phyloP scores from a whole-genome alignment of 208 protist genomes.

The Crithidia thermophila region DNA sequence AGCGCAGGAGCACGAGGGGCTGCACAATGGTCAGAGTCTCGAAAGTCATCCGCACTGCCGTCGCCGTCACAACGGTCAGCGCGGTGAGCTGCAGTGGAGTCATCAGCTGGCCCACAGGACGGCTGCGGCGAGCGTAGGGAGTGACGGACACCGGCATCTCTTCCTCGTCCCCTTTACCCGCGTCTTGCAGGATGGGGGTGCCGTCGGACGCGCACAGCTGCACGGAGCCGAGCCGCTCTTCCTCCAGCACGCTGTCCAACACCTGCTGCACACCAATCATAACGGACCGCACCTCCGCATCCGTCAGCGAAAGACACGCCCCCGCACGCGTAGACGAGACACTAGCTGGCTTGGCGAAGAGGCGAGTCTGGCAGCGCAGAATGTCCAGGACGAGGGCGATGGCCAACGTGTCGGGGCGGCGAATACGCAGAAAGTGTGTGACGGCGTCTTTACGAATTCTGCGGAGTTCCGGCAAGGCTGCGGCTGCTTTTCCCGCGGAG shows the following conservation, averaged over 20 bases:
- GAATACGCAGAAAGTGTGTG: constrained; percentile 27
- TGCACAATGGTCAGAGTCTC: constrained; percentile 17
- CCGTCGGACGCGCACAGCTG: constrained; percentile 1
- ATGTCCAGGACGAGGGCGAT: constrained; percentile 47
- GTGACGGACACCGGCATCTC: no score
- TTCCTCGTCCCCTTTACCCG: no score
- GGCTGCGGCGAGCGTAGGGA: no score
- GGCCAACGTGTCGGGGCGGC: constrained; percentile 43
- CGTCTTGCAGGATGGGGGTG: no score
- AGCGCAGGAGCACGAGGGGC: constrained; percentile 24
- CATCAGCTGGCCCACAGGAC: not conserved
- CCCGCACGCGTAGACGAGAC: no score
- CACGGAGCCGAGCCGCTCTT: constrained; percentile 9
- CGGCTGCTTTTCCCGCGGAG: not conserved
- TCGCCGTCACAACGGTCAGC: constrained; percentile 17
- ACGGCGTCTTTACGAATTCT: no score
- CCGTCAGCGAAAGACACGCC: no score
- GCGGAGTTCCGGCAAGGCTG: constrained; percentile 6
- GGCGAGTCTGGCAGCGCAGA: not conserved
- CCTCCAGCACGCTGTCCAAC: constrained; percentile 13
- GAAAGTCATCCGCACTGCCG: constrained; percentile 16
- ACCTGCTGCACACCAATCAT: constrained; percentile 16
- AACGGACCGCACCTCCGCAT: constrained; percentile 6
- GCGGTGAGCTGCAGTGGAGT: constrained; percentile 17
- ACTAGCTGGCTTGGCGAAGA: no score